Conservation (phyloP, 129 eudicot genomes). For the Flaveria ramosissima region DNA sequence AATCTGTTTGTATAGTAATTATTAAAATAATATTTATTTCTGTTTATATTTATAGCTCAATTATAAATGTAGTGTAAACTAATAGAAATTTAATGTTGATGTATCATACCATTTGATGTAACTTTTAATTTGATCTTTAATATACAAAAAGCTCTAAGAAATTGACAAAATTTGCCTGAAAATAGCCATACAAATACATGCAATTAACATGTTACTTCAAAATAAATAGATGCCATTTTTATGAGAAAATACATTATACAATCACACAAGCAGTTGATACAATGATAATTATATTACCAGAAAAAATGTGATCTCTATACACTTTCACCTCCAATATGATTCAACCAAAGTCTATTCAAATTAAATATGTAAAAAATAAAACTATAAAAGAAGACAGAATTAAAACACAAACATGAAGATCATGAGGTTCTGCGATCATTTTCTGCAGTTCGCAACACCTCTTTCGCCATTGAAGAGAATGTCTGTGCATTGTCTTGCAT, state of each 20-base stretch:
- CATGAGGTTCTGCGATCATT: slow-evolving; percentile 45
- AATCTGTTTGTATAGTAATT: too few relatives aligned
- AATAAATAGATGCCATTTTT: not conserved
- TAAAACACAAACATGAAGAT: slow-evolving; percentile 1
- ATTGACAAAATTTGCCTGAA: not conserved
- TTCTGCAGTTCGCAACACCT: slow-evolving; percentile 62
- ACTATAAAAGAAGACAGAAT: not conserved
- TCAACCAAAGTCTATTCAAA: slow-evolving; percentile 4
- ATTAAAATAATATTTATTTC: too few relatives aligned
- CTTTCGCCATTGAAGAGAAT: slow-evolving; percentile 82
- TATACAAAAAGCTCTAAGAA: not conserved
- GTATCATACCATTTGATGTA: too few relatives aligned
- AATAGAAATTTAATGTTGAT: too few relatives aligned
- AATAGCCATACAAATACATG: not conserved
- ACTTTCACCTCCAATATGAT: slow-evolving; percentile 22
- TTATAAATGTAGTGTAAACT: too few relatives aligned
- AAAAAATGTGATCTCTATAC: slow-evolving; percentile 30
- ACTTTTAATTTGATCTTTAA: too few relatives aligned
- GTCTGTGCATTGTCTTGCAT: slow-evolving; percentile 77
- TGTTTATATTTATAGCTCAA: too few relatives aligned
- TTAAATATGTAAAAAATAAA: slow-evolving; percentile 2
- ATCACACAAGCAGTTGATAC: slow-evolving; percentile 1
- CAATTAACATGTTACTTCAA: not conserved
- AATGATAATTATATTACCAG: not conserved
- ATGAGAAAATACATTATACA: not conserved